These are phyloP conservation scores for Scutellaria minor DNA, from an alignment of 257 asterid genomes.

Conservation along the genomic window DNA sequence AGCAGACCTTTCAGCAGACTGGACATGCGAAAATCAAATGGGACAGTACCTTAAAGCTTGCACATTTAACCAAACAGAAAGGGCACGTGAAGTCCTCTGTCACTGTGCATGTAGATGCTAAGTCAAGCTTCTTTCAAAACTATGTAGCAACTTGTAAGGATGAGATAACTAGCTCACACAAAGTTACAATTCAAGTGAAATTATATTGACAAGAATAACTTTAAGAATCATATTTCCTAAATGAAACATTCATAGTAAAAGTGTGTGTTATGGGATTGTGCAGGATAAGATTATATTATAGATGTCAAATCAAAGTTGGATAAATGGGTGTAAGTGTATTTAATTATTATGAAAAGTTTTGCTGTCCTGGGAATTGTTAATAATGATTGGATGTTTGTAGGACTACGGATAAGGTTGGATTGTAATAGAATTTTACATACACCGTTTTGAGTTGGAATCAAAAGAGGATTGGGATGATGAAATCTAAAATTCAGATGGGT, in stretches of 20 bases:
- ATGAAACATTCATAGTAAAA: background rate
- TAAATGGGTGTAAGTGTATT: too few relatives aligned
- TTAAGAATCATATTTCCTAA: slow-evolving; percentile 2
- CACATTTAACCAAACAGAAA: slow-evolving; percentile 96
- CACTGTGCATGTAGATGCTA: slow-evolving; percentile 59
- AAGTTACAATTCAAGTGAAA: slow-evolving; percentile 25
- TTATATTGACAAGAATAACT: slow-evolving; percentile 10
- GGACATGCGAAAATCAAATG: slow-evolving; percentile 33
- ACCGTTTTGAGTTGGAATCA: too few relatives aligned
- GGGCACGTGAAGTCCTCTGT: slow-evolving; percentile 99
- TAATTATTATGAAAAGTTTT: too few relatives aligned
- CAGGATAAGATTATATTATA: too few relatives aligned
- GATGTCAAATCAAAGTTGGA: too few relatives aligned
- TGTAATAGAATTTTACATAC: too few relatives aligned
- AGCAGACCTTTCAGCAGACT: slow-evolving; percentile 18
- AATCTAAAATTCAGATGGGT: background rate
- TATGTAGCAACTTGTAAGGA: slow-evolving; percentile 32
- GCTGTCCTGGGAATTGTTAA: too few relatives aligned
- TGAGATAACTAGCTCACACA: slow-evolving; percentile 28
- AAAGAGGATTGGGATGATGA: too few relatives aligned
- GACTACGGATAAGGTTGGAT: too few relatives aligned
- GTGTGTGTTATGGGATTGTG: too few relatives aligned
- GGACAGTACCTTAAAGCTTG: slow-evolving; percentile 80
- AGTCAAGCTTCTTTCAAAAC: slow-evolving; percentile 42
- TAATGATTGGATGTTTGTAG: too few relatives aligned